These are phyloP conservation scores for Tetragonia tetragonoides DNA, from an alignment of 148 eudicot species.

Conservation along the genomic window DNA sequence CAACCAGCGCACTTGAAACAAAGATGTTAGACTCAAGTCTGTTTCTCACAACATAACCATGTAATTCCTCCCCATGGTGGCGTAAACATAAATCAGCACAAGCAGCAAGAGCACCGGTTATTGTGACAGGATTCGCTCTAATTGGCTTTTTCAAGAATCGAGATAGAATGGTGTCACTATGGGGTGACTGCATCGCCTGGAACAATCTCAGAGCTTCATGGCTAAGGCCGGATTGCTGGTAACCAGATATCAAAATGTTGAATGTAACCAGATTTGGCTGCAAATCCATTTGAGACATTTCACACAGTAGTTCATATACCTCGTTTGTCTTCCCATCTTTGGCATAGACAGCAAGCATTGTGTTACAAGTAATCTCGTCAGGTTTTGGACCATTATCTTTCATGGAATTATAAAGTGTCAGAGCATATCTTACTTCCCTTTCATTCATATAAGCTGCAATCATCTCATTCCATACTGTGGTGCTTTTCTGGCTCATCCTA, in stretches of 20 bases:
- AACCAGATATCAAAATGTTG: conserved; percentile 49
- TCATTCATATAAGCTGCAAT: conserved; percentile 47
- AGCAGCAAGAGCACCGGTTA: conserved; percentile 51
- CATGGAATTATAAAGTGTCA: conserved; percentile 35
- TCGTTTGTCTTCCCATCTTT: conserved; percentile 40
- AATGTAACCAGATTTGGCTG: conserved; percentile 41
- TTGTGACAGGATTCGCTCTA: conserved; percentile 37
- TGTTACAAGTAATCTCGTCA: conserved; percentile 51
- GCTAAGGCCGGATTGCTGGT: conserved; percentile 44
- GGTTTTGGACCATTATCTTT: conserved; percentile 36
- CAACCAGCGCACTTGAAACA: conserved; percentile 54
- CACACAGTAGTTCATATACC: conserved; percentile 32
- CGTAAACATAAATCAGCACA: conserved; percentile 42
- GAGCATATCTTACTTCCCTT: conserved; percentile 33
- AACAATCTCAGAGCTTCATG: conserved; percentile 46
- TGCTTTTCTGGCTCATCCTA: conserved; percentile 34
- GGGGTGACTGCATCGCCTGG: conserved; percentile 44
- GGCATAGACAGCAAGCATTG: conserved; percentile 45
- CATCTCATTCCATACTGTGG: conserved; percentile 55
- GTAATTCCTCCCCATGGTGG: conserved; percentile 49
- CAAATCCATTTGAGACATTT: conserved; percentile 42
- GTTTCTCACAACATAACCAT: conserved; percentile 38
- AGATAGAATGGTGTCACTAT: conserved; percentile 17
- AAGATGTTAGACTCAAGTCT: conserved; percentile 35
- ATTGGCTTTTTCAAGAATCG: conserved; percentile 16